Evolutionary conservation across 352 stramenopile genomes (phyloP).

Genomic region (Pythium utonaiense): DNA sequence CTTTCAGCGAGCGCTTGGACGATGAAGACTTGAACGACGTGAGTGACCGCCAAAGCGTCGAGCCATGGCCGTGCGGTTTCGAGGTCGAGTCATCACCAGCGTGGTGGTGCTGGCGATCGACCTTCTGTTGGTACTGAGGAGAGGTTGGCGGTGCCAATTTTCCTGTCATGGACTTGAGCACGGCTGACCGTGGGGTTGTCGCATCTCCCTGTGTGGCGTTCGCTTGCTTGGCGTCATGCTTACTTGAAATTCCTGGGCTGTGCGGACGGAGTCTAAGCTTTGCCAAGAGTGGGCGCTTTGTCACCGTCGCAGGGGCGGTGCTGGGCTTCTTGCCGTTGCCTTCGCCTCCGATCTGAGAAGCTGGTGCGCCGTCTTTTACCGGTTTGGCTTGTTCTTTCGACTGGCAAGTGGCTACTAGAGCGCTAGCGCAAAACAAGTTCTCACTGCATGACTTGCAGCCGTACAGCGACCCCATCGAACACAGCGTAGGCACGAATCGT

Average conservation of each 20-base stretch:
- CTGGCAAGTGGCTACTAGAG: constrained; percentile 33
- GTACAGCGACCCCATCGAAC: constrained; percentile 70
- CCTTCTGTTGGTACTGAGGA: not conserved
- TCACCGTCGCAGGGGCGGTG: not conserved
- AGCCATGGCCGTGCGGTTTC: not conserved
- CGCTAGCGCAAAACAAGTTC: constrained; percentile 60
- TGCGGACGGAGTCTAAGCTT: constrained; percentile 55
- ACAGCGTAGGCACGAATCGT: constrained; percentile 64
- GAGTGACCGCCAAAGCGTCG: constrained; percentile 10
- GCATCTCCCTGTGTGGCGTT: not conserved
- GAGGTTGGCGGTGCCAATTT: not conserved
- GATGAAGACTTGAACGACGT: constrained; percentile 10
- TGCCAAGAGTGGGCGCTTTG: constrained; percentile 43
- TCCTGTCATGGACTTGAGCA: not conserved
- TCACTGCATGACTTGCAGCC: constrained; percentile 56
- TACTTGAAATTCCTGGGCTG: constrained; percentile 21
- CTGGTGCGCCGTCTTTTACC: not conserved
- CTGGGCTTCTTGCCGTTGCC: not conserved
- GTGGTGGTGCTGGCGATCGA: not conserved
- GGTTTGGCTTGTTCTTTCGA: not conserved
- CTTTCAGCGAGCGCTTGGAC: constrained; percentile 6
- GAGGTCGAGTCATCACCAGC: not conserved
- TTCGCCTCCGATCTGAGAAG: not conserved
- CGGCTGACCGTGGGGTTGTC: constrained; percentile 1
- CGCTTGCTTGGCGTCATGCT: not conserved